Evolutionary conservation across 345 rosid genomes (phyloP).

Genomic region (Brassica nigra): DNA sequence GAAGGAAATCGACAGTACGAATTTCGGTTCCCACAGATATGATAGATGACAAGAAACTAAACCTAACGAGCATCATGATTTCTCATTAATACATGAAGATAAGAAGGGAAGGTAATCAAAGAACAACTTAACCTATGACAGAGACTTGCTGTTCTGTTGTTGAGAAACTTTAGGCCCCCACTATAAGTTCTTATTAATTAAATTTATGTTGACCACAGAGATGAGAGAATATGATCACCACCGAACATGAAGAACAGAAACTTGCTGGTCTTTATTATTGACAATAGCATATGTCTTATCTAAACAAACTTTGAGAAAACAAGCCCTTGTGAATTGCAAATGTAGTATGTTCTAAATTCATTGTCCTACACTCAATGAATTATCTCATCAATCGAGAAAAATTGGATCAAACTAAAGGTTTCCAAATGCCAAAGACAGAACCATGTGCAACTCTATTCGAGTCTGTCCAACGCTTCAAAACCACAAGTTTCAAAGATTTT

Average conservation of each 20-base stretch:
- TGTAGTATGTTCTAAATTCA: background rate
- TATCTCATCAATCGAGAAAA: background rate
- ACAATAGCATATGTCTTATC: background rate
- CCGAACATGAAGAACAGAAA: background rate
- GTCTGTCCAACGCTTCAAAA: slow-evolving; percentile 18
- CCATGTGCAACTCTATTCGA: slow-evolving; percentile 6
- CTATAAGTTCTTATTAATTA: background rate
- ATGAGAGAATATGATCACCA: background rate
- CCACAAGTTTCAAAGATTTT: slow-evolving; percentile 11
- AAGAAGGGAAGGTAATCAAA: background rate
- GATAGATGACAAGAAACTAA: background rate
- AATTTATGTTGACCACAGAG: background rate
- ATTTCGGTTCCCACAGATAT: background rate
- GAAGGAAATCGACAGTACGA: no score
- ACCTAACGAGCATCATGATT: background rate
- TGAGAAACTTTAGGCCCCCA: slow-evolving; percentile 31
- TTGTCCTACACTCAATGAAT: no score
- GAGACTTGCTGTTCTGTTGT: slow-evolving; percentile 18
- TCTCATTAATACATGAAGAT: background rate
- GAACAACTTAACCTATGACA: slow-evolving; percentile 4
- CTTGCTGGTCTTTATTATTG: background rate
- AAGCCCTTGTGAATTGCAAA: slow-evolving; percentile 22
- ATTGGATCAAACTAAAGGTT: background rate
- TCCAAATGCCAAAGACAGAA: slow-evolving; percentile 12
- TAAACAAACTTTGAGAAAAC: slow-evolving; percentile 28